Evolutionary conservation across 1,284 basidiomycete genomes (phyloP).

Genomic region (Coniferiporia weirii): DNA sequence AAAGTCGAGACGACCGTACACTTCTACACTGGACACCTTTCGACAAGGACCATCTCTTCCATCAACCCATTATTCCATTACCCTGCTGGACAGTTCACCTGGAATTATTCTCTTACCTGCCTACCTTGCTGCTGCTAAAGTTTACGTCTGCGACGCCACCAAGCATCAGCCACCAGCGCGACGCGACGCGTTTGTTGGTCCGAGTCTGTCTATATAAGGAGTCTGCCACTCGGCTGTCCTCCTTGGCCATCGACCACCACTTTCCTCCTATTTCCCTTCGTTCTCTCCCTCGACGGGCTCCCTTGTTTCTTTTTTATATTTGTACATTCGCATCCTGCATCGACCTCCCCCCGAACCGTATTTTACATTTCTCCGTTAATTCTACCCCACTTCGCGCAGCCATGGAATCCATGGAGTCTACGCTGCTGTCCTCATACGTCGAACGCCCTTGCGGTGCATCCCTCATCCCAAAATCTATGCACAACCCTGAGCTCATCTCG

Average conservation of each 20-base stretch:
- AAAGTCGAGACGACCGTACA: neutral
- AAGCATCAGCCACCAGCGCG: neutral
- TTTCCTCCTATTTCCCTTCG: slow-evolving; percentile 14
- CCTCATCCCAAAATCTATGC: slow-evolving; percentile 59
- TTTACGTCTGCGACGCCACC: neutral
- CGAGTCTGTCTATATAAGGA: slow-evolving; percentile 12
- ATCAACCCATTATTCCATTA: neutral
- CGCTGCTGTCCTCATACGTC: neutral
- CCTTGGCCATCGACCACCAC: slow-evolving; percentile 17
- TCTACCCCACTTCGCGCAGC: neutral
- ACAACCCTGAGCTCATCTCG: slow-evolving; percentile 73
- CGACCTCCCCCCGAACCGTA: slow-evolving; percentile 36
- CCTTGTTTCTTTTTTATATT: slow-evolving; percentile 17
- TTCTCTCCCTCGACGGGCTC: slow-evolving; percentile 30
- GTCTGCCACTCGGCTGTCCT: neutral
- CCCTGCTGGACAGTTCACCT: slow-evolving; percentile 4
- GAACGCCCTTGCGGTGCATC: slow-evolving; percentile 41
- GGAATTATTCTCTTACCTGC: neutral
- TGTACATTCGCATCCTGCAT: slow-evolving; percentile 25
- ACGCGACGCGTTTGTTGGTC: slow-evolving; percentile 19
- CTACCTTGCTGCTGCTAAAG: neutral
- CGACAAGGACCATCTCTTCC: slow-evolving; percentile 10
- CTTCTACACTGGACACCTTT: neutral
- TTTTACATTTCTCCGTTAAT: neutral
- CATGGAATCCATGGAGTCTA: neutral